These are phyloP conservation scores for Ascochyta lentis DNA, from an alignment of 2,329 filamentous ascomycete species.

Conservation along the genomic window DNA sequence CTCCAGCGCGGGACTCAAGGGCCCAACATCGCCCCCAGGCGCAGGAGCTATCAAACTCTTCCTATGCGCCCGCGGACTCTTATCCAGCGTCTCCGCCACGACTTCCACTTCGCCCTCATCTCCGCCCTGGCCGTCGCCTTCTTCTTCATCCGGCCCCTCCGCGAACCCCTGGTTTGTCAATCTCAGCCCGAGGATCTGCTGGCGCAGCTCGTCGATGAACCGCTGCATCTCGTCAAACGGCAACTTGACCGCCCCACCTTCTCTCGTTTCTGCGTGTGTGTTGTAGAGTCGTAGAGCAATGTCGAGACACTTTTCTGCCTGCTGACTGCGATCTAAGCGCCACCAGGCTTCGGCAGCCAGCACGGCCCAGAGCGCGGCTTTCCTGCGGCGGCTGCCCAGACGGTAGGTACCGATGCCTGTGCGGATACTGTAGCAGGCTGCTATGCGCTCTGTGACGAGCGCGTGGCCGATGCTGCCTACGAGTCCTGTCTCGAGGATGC, in stretches of 20 bases:
- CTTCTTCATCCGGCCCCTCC: constrained; percentile 47
- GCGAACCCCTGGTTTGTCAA: constrained; percentile 47
- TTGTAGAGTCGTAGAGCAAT: constrained; percentile 67
- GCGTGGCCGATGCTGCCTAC: constrained; percentile 78
- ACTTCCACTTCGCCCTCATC: constrained; percentile 48
- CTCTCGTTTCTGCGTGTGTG: constrained; percentile 39
- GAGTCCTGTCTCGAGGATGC: constrained; percentile 76
- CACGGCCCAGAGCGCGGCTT: constrained; percentile 88
- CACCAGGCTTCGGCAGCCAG: constrained; percentile 87
- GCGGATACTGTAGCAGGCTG: constrained; percentile 81
- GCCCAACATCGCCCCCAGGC: constrained; percentile 35
- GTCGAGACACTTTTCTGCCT: constrained; percentile 79
- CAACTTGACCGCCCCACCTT: constrained; percentile 33
- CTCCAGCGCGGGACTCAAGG: constrained; percentile 41
- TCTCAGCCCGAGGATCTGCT: constrained; percentile 61
- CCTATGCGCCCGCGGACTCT: constrained; percentile 47
- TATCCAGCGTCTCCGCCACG: constrained; percentile 46
- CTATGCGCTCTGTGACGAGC: constrained; percentile 83
- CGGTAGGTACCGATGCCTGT: constrained; percentile 68
- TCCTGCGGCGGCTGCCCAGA: constrained; percentile 77
- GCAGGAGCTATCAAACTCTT: constrained; percentile 51
- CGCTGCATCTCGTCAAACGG: constrained; percentile 61
- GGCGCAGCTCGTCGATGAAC: constrained; percentile 73
- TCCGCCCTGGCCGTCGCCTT: constrained; percentile 21
- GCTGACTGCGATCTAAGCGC: constrained; percentile 74